Evolutionary conservation across 164 flowering plant genomes (phyloP), one percentile per base, ranked within the genome.

Genomic region (Macadamia tetraphylla): DNA sequence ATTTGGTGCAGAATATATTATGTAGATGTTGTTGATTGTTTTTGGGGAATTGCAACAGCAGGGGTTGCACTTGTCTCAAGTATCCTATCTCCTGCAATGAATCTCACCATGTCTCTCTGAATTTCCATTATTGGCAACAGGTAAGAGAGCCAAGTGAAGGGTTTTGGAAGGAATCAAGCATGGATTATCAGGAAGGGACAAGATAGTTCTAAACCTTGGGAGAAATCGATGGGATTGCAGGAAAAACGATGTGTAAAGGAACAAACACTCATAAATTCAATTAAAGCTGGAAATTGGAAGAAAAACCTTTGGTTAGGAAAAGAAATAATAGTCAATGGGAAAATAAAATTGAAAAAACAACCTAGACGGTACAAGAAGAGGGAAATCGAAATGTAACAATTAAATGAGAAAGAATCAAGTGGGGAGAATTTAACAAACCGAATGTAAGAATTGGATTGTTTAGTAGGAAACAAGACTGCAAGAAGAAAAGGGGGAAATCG

Each of bases 11-110:
- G n/a, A n/a, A n/a, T n/a, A n/a, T n/a, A n/a, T n/a, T n/a, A n/a
- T n/a, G n/a, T n/a, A n/a, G n/a, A n/a, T n/a, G n/a, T n/a, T n/a
- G n/a, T n/a, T n/a, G n/a, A n/a, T n/a, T n/a, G n/a, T n/a, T n/a
- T n/a, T n/a, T n/a, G n/a, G n/a, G n/a, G n/a, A n/a, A n/a, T n/a
- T n/a, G n/a, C n/a, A n/a, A n/a, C n/a, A n/a, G n/a, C n/a, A n/a
- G n/a, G n/a, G n/a, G n/a, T 92, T 9, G 91, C 78, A 0, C 93
- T 84, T 14, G 96, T 90, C 63, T 88, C 91, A 65, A 90, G 88
- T 66, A 80, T 73, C 71, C 75, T 85, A 30, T 95, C 98, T 15
- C 96, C 95, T 8, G 90, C 93, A 67, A 90, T 92, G 81, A 92
- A 81, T 74, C 71, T 81, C 66, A 92, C 74, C 51, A 79, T 75